phyloP scores from a whole-genome alignment of 805 yeast genomes.

The Wickerhamiella kazuoi region DNA sequence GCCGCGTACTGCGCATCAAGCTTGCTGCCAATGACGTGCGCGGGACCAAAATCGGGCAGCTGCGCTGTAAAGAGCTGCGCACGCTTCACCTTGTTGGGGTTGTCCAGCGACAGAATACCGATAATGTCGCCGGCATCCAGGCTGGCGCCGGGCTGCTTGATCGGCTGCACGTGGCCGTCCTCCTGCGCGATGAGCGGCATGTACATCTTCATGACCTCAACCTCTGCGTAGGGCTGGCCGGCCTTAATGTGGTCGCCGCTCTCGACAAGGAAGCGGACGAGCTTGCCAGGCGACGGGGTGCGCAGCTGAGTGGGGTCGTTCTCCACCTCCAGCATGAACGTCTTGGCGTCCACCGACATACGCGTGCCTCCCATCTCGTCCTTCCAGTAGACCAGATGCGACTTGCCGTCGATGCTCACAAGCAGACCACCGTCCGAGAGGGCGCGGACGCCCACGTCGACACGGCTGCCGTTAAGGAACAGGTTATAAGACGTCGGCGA shows the following conservation, averaged over 20 bases:
- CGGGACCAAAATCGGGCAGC: conserved; percentile 74
- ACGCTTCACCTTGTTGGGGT: conserved; percentile 92
- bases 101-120: conserved; percentile 87
- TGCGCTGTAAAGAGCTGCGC: conserved; percentile 92
- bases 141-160: conserved; percentile 97
- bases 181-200: conserved; percentile 94
- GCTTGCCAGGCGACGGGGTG: conserved; percentile 98
- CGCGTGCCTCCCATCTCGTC: conserved; percentile 94
- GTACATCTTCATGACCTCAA: conserved; percentile 99
- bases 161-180: conserved; percentile 76
- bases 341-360: conserved; percentile 84
- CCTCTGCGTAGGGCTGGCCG: conserved; percentile 95
- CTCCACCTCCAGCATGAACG: conserved; percentile 85
- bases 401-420: conserved; percentile 73
- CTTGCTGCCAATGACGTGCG: conserved; percentile 66
- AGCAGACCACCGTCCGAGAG: conserved; percentile 90
- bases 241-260: conserved; percentile 82
- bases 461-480: conserved; percentile 84
- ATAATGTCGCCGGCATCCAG: conserved; percentile 92
- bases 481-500: conserved; percentile 70
- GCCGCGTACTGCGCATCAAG: conserved; percentile 57
- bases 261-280: conserved; percentile 83
- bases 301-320: conserved; percentile 97
- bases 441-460: conserved; percentile 71
- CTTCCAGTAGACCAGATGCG: conserved; percentile 93